Base-by-base conservation (phyloP, 257 asterid species). In the Schizonepeta tenuifolia region DNA sequence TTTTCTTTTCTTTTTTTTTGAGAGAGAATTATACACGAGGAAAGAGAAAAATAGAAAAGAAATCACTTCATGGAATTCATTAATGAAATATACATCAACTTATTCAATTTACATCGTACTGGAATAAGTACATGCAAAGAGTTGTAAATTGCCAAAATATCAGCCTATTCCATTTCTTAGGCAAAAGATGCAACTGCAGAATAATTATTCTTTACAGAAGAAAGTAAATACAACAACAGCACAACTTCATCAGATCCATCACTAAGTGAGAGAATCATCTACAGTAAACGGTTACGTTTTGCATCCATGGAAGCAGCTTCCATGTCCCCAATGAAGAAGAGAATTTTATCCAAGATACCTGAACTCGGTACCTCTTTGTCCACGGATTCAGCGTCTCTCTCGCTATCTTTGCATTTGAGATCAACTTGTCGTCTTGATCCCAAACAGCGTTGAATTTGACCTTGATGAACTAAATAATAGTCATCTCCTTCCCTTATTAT, bases 401-500 rank as follows among this genome's bases (percentile, higher is more conserved):
- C 8, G 31, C 56, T 64, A 38, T 57, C 50, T 41, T 7, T 53
- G 49, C 17, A 43, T 1, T 63, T 21, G 49, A 44, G 71, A 44
- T 62, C 74, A 49, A 22, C 28, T 9, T 28, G 73, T 54, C 35
- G 70, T 77, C 93, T 70, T 13, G 87, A 77, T 61, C 98, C 96
- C 67, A 92, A 80, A 83, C 81, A 82, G 31, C 88, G 79, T 77
- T 89, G 92, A 73, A 92, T 88, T 76, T 82, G 86, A 21, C 98
- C 98, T 75, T 81, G 96, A 69, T 88, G 89, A 66, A 89, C 87
- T 55, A 92, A 80, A 59, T 85, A 78, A 77, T 79, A 92, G 20
- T 89, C 89, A 40, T 83, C 86, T 70, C 97, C 97, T 86, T 92
- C 97, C 71, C 95, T 86, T 73, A 86, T 85, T 79, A 92, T 90